A percentile compares a stretch with the other conserved stretches of the same genome.
These are phyloP conservation scores for Alternaria gansuensis DNA, from an alignment of 2,329 filamentous ascomycete genomes.

Conservation along the genomic window DNA sequence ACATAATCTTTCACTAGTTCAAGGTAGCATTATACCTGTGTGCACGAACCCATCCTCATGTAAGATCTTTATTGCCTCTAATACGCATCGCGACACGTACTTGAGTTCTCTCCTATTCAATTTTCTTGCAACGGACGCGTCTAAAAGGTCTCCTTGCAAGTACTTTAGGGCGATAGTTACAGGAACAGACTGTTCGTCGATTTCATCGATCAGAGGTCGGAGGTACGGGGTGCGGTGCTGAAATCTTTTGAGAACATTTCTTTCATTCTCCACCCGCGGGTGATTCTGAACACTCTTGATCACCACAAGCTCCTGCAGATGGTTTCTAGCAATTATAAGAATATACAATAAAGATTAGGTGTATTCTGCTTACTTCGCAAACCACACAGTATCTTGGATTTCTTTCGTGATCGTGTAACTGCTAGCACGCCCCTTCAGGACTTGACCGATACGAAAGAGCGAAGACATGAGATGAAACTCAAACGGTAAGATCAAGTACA, in stretches of 20 bases:
- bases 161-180: constrained; percentile 36
- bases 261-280: constrained; percentile 38
- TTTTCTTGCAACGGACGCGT: constrained; percentile 19
- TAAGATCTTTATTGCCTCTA: constrained; percentile 37
- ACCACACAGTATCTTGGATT: constrained; percentile 31
- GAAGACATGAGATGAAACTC: constrained; percentile 4
- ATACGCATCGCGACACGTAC: constrained; percentile 27
- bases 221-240: constrained; percentile 35
- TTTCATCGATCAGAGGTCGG: constrained; percentile 42
- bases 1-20: background rate
- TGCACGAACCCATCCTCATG: constrained; percentile 42
- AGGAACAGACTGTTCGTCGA: constrained; percentile 33
- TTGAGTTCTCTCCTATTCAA: constrained; percentile 35
- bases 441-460: constrained; percentile 28
- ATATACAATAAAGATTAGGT: background rate
- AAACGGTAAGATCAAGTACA: background rate
- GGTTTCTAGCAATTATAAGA: constrained; percentile 16
- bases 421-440: constrained; percentile 23
- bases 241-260: constrained; percentile 37
- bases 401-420: constrained; percentile 30
- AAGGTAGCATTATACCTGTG: constrained; percentile 25
- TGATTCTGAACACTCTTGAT: constrained; percentile 38
- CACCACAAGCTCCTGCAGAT: constrained; percentile 25
- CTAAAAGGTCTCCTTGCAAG: constrained; percentile 33
- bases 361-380: constrained; percentile 29